phyloP scores from a whole-genome alignment of 306 rosid species.

The Vicia sativa region DNA sequence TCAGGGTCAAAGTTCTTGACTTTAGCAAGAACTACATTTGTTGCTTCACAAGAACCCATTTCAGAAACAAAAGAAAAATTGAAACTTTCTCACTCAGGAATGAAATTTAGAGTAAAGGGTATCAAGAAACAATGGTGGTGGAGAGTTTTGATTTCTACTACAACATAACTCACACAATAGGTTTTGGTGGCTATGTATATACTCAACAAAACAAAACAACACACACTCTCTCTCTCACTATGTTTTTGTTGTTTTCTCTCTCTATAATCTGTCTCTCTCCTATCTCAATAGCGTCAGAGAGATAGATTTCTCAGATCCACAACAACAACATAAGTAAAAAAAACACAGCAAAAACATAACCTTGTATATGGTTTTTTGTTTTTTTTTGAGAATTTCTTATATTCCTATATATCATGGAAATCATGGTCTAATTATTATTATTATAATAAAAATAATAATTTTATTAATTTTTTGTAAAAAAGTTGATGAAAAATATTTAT shows the following conservation, averaged over 20 bases:
- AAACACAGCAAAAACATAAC: background rate
- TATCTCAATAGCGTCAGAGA: conserved; percentile 46
- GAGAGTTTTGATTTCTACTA: conserved; percentile 20
- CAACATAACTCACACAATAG: conserved; percentile 44
- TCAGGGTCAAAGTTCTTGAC: conserved; percentile 80
- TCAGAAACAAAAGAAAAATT: background rate
- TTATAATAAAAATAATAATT: too few relatives aligned
- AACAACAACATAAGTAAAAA: conserved; percentile 36
- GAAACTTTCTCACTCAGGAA: background rate
- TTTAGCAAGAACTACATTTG: conserved; percentile 64
- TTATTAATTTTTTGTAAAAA: background rate
- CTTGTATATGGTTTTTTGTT: conserved; percentile 1
- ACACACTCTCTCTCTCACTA: background rate
- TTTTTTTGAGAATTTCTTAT: background rate
- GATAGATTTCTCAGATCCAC: conserved; percentile 51
- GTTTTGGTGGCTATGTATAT: conserved; percentile 42
- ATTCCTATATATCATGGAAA: background rate
- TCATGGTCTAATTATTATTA: background rate
- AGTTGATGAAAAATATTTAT: conserved; percentile 14
- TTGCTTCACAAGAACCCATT: conserved; percentile 88
- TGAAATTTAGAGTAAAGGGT: background rate
- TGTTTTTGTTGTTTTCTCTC: conserved; percentile 33
- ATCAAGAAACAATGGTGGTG: background rate
- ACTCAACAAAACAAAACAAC: conserved; percentile 15
- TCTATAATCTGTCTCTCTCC: conserved; percentile 62